Evolutionary conservation across 2,329 filamentous ascomycete genomes (phyloP).

Genomic region (Colletotrichum brevisporum): DNA sequence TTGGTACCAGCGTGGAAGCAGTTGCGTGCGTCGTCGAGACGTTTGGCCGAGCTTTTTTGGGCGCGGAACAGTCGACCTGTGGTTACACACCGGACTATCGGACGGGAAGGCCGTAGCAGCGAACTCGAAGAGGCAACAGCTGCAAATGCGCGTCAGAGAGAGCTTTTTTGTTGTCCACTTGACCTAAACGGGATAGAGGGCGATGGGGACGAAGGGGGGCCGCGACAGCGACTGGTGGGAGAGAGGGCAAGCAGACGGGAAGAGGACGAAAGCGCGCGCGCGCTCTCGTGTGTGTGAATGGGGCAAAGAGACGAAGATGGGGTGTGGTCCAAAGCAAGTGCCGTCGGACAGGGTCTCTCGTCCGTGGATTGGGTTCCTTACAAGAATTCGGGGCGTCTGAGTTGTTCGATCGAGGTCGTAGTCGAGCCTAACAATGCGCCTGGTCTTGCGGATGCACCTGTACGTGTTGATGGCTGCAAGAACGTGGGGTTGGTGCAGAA

Average conservation of each 20-base stretch:
- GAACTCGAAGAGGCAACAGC: constrained; percentile 42
- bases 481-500: constrained; percentile 57
- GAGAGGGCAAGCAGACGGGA: constrained; percentile 24
- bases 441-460: constrained; percentile 43
- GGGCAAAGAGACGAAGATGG: constrained; percentile 23
- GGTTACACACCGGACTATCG: constrained; percentile 42
- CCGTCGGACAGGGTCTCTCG: constrained; percentile 33
- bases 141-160: constrained; percentile 57
- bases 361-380: constrained; percentile 25
- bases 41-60: constrained; percentile 31
- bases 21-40: constrained; percentile 28
- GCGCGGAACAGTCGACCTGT: constrained; percentile 30
- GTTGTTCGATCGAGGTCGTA: constrained; percentile 42
- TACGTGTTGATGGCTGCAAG: constrained; percentile 46
- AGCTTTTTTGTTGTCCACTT: constrained; percentile 36
- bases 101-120: constrained; percentile 39
- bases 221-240: constrained; percentile 29
- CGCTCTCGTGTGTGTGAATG: constrained; percentile 25
- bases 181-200: constrained; percentile 30
- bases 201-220: constrained; percentile 24
- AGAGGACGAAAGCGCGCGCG: constrained; percentile 29
- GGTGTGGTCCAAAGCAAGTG: constrained; percentile 26
- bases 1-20: constrained; percentile 24
- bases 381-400: constrained; percentile 37
- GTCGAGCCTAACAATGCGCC: constrained; percentile 42